phyloP scores from a whole-genome alignment of 2,329 filamentous ascomycete genomes.

The Sarocladium oryzae region DNA sequence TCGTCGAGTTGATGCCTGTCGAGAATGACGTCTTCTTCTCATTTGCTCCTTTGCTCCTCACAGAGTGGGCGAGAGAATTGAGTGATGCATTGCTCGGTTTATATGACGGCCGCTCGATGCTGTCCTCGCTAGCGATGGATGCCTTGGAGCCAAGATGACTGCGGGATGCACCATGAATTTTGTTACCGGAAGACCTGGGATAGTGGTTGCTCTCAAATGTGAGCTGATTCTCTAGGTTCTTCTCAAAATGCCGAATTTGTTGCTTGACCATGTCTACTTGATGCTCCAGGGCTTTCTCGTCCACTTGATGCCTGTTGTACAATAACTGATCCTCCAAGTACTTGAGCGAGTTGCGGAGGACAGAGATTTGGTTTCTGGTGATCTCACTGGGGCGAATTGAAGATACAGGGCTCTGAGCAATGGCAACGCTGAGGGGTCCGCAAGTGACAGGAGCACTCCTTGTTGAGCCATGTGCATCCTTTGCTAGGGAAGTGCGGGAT shows the following conservation, averaged over 20 bases:
- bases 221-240: slow-evolving; percentile 36
- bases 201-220: slow-evolving; percentile 38
- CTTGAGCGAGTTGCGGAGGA: slow-evolving; percentile 45
- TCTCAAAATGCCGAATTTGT: slow-evolving; percentile 45
- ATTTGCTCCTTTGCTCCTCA: neutral
- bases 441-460: neutral
- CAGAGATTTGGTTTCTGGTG: slow-evolving; percentile 50
- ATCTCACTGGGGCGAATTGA: slow-evolving; percentile 57
- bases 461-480: neutral
- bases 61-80: neutral
- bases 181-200: slow-evolving; percentile 25
- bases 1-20: slow-evolving; percentile 22
- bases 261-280: slow-evolving; percentile 35
- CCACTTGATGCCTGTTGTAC: slow-evolving; percentile 58
- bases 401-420: slow-evolving; percentile 36
- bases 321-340: slow-evolving; percentile 52
- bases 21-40: slow-evolving; percentile 10
- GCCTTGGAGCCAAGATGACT: slow-evolving; percentile 12
- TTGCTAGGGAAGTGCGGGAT: neutral
- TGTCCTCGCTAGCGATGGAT: slow-evolving; percentile 13
- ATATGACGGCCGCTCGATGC: neutral
- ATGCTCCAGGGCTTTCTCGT: slow-evolving; percentile 44
- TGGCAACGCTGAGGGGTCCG: neutral
- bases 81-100: neutral
- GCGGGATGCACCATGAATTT: slow-evolving; percentile 15